These are phyloP conservation scores for Boletus rufocinnamomeus DNA, from an alignment of 768 basidiomycete genomes.

Conservation along the genomic window DNA sequence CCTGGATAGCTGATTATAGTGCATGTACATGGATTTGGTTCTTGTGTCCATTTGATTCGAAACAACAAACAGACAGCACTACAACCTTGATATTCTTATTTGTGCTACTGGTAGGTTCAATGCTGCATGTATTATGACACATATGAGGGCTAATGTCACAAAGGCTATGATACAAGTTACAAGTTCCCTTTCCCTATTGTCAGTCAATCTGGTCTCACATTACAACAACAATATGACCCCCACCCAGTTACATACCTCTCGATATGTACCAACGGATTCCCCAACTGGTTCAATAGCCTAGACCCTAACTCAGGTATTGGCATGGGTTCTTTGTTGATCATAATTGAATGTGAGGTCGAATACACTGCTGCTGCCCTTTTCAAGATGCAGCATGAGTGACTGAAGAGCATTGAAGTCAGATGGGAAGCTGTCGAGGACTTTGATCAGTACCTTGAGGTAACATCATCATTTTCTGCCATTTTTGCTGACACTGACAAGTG, in stretches of 20 bases:
- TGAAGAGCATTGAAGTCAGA: constrained; percentile 64
- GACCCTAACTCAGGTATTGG: constrained; percentile 62
- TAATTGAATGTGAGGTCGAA: constrained; percentile 58
- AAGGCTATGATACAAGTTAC: constrained; percentile 49
- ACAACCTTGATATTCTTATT: constrained; percentile 59
- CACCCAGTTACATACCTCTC: constrained; percentile 61
- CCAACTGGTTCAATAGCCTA: constrained; percentile 62
- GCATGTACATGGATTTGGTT: not conserved
- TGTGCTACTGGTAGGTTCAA: constrained; percentile 53
- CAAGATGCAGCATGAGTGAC: constrained; percentile 63
- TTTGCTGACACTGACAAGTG: not conserved
- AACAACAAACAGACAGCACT: constrained; percentile 51
- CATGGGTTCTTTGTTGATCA: constrained; percentile 53
- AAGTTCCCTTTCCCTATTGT: constrained; percentile 51
- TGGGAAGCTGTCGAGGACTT: constrained; percentile 61
- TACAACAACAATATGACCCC: constrained; percentile 56
- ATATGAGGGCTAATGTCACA: not conserved
- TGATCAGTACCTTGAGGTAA: constrained; percentile 58
- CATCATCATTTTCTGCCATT: no score
- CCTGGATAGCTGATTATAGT: constrained; percentile 57
- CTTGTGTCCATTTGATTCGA: constrained; percentile 26
- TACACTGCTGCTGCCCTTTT: constrained; percentile 55
- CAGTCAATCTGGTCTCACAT: constrained; percentile 51
- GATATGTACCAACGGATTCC: constrained; percentile 63
- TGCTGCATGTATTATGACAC: not conserved